A percentile compares a stretch with the other conserved stretches of the same genome.
Conservation (phyloP, 2,329 filamentous ascomycete species). For the Fusarium denticulatum region DNA sequence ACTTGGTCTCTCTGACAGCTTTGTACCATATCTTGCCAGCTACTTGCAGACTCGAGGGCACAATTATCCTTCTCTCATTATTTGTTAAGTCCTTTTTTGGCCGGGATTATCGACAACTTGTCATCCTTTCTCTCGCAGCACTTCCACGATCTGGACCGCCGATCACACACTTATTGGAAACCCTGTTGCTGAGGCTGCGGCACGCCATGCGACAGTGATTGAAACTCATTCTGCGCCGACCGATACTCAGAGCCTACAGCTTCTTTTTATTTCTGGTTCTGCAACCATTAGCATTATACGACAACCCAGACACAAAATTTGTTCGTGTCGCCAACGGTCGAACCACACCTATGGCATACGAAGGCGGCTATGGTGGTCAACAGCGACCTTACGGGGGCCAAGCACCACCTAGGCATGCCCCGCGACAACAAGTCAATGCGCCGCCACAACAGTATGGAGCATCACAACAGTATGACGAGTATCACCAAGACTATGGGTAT, state of each 20-base stretch:
- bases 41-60: constrained; percentile 5
- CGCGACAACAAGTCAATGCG: constrained; percentile 49
- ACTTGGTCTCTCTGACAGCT: not conserved
- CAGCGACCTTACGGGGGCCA: constrained; percentile 61
- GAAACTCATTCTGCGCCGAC: constrained; percentile 31
- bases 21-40: constrained; percentile 4
- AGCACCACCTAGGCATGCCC: constrained; percentile 53
- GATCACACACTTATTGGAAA: constrained; percentile 38
- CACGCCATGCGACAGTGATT: constrained; percentile 44
- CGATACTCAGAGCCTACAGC: not conserved
- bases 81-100: not conserved
- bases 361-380: constrained; percentile 55
- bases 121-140: constrained; percentile 22
- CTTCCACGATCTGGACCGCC: constrained; percentile 29
- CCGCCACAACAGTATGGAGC: constrained; percentile 50
- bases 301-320: not conserved
- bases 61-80: not conserved
- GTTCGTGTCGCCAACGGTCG: not conserved
- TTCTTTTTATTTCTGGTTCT: not conserved
- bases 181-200: constrained; percentile 31
- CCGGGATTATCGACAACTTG: constrained; percentile 17
- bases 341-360: constrained; percentile 59
- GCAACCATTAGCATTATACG: not conserved
- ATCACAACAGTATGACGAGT: constrained; percentile 57
- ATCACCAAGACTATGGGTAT: constrained; percentile 58